phyloP scores from a whole-genome alignment of 176 grass and related monocot species.

The Panicum miliaceum region DNA sequence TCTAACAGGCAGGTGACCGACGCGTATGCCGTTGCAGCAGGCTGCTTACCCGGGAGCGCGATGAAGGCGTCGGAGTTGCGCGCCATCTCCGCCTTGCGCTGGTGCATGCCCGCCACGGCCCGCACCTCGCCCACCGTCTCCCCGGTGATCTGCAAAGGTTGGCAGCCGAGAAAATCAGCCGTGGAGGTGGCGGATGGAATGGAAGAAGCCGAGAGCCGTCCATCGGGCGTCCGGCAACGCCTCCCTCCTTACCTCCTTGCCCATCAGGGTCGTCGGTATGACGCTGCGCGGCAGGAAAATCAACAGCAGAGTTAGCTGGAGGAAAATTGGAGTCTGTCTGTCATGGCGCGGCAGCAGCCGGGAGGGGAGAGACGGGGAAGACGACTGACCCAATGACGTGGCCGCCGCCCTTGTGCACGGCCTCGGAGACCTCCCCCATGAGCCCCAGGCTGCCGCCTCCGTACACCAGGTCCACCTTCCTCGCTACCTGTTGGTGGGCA shows the following conservation, averaged over 20 bases:
- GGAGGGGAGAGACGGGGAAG: no score
- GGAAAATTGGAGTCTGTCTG: no score
- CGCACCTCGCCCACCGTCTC: constrained; percentile 88
- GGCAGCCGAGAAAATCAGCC: no score
- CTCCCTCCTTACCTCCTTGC: constrained; percentile 67
- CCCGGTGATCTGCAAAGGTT: constrained; percentile 61
- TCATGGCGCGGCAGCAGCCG: no score
- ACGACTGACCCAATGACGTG: constrained; percentile 75
- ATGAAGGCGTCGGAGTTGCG: constrained; percentile 92
- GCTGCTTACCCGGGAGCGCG: constrained; percentile 51
- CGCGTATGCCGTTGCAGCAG: no score
- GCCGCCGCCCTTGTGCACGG: constrained; percentile 87
- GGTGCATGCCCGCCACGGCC: constrained; percentile 83
- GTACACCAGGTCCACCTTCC: constrained; percentile 90
- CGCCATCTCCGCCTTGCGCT: constrained; percentile 98
- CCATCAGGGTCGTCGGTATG: constrained; percentile 83
- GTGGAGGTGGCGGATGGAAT: no score
- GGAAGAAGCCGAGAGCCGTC: no score
- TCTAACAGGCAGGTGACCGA: no score
- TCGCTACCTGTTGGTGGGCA: constrained; percentile 57
- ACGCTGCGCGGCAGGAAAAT: constrained; percentile 40
- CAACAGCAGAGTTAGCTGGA: neutral
- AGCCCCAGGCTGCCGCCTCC: constrained; percentile 90
- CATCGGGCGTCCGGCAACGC: no score
- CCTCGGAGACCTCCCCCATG: constrained; percentile 89